Base-by-base conservation (phyloP, 177 flowering plant species). In the Telopea speciosissima region DNA sequence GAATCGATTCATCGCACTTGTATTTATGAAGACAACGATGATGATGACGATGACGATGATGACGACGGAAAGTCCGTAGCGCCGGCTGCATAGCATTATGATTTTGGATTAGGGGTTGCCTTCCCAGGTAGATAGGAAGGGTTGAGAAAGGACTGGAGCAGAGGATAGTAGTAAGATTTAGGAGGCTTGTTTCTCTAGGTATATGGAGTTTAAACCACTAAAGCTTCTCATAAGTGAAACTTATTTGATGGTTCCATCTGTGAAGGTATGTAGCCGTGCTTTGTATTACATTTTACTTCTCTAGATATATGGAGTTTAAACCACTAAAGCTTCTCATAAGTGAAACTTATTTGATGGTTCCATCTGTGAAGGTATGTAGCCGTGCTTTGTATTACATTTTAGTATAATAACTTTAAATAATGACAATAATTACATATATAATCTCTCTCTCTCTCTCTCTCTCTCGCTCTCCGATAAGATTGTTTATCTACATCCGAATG, bases 11-110 rank as follows among this genome's bases (percentile, higher is more conserved):
- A n/a, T 52, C 26, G 7, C 17, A 13, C 19, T 1, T 1, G 19
- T 40, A 21, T 21, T n/a, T 13, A n/a, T 58, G 11, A 17, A 62
- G 60, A 70, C 40, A 62, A 70, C 17, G 70, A 70, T 23, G 70
- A 62, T 23, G 72, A 67, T 45, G 73, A 75, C 33, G 73, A 74
- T 21, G 77, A 69, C 14, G 77, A 75, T 14, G 73, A 75, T n/a
- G 76, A 74, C 13, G 76, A 73, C 22, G 73, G 70, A 24, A 66
- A 17, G 0, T 73, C 70, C 24, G 67, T 75, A 5, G 77, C 73
- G 5, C 77, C 77, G 8, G 77, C 73, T n/a, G 77, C 77, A 52
- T 75, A 70, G 54, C 19, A 49, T 12, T 12, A 11, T 49, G 19
- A 13, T 49, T 49, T 2, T 49, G 54, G 54, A 49, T 16, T 49